Conservation (phyloP, 2,329 filamentous ascomycete genomes). For the Diaporthe capsici region DNA sequence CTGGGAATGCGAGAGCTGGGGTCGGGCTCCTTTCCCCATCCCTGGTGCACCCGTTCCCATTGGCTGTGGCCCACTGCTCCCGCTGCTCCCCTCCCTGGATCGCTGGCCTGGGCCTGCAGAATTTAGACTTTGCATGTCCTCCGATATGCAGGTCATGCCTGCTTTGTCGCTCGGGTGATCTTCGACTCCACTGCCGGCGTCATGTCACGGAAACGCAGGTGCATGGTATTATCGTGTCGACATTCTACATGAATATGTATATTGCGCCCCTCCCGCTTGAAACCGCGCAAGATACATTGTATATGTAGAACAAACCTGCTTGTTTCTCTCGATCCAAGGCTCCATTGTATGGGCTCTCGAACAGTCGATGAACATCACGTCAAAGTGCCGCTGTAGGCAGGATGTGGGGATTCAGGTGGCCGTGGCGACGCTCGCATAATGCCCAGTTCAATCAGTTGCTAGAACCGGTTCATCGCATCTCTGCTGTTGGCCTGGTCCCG, state of each 20-base stretch:
- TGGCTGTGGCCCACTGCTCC: conserved; percentile 18
- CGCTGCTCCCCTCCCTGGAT: background rate
- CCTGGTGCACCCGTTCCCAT: conserved; percentile 1
- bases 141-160: conserved; percentile 36
- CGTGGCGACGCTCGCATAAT: background rate
- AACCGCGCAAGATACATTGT: background rate
- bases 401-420: background rate
- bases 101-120: conserved; percentile 2
- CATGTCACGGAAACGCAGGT: background rate
- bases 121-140: conserved; percentile 27
- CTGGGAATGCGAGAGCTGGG: conserved; percentile 22
- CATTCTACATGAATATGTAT: background rate
- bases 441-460: background rate
- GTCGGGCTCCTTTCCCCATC: conserved; percentile 21
- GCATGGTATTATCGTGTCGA: background rate
- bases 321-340: background rate
- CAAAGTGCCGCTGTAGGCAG: background rate
- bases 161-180: conserved; percentile 34
- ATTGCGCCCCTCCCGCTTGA: conserved; percentile 13
- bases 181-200: conserved; percentile 32
- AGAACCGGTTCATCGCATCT: conserved; percentile 25
- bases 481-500: background rate
- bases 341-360: background rate
- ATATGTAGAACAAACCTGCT: background rate
- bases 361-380: background rate